Conservation (phyloP, 345 rosid species). For the Moricandia arvensis region DNA sequence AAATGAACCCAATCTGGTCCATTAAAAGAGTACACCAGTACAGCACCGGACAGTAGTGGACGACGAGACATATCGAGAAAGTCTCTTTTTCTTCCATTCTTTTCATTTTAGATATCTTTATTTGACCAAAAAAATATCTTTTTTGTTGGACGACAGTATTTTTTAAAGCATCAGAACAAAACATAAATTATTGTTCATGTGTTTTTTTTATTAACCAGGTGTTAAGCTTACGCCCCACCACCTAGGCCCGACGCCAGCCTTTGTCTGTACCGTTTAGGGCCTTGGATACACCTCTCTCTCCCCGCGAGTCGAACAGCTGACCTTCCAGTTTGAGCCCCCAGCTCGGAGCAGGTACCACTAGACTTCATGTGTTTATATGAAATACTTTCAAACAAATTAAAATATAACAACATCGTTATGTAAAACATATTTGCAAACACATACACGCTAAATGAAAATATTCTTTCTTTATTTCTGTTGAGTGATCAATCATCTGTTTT, state of each 20-base stretch:
- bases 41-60: conserved; percentile 12
- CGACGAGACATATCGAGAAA: conserved; percentile 24
- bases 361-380: not conserved
- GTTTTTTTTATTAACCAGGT: too few relatives aligned
- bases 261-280: too few relatives aligned
- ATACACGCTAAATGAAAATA: not conserved
- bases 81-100: conserved; percentile 7
- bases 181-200: conserved; percentile 9
- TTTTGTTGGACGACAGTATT: not conserved
- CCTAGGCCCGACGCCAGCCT: too few relatives aligned
- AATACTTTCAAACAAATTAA: not conserved
- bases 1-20: conserved; percentile 18
- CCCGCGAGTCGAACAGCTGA: too few relatives aligned
- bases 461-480: not conserved
- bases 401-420: not conserved
- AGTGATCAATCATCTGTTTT: not conserved
- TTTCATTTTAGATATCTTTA: not conserved
- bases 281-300: too few relatives aligned
- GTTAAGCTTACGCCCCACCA: too few relatives aligned
- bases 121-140: too few relatives aligned
- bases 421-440: not conserved
- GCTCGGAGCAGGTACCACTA: too few relatives aligned
- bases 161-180: conserved; percentile 20
- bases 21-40: conserved; percentile 4
- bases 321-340: too few relatives aligned